Base-by-base conservation (phyloP, 1,139 yeast genomes). In the Kurtzmaniella quercitrusa region DNA sequence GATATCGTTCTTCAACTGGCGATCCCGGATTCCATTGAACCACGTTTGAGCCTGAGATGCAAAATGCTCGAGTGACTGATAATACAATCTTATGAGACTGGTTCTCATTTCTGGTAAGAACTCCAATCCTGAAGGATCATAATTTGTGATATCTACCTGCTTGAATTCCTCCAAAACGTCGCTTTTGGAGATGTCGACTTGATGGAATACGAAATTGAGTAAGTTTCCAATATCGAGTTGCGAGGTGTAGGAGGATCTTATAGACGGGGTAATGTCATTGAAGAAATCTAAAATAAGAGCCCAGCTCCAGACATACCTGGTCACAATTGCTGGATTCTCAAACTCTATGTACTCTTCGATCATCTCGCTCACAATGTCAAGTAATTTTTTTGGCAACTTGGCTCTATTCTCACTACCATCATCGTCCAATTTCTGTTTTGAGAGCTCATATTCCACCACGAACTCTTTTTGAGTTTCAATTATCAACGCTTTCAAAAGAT, bases 31-130 rank as follows among this genome's bases (percentile, higher is more conserved):
- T 9, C 77, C 78, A 45, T 78, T 69, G 63, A 74, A 88, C 96
- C 96, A 89, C 8, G 66, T 61, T 53, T 85, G 87, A 1, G 81
- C 80, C 38, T 75, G 66, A 1, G 93, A 79, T 1, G 95, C 94
- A 39, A 84, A 69, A 52, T 75, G 71, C 43, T 71, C 68, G 56
- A 86, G 74, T 2, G 81, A 57, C 42, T 73, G 66, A 59, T 75
- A 88, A 55, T 78, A 77, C 38, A 85, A 57, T 54, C 84, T 81
- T 15, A 77, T 63, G 15, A 80, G 56, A 18, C 80, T 50, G 33
- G 70, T 60, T 38, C 68, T 67, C 41, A 59, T 47, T 41, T 64
- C 68, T 22, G 53, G 52, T 2, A 48, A 45, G 2, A 55, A 38
- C 5, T 34, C 17, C 12, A 22, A 9, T 3, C 44, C 42, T 19